Percentiles rank a stretch among this genome's conserved stretches.
phyloP scores from a whole-genome alignment of 257 asterid genomes.

The Nicotiana tomentosiformis region DNA sequence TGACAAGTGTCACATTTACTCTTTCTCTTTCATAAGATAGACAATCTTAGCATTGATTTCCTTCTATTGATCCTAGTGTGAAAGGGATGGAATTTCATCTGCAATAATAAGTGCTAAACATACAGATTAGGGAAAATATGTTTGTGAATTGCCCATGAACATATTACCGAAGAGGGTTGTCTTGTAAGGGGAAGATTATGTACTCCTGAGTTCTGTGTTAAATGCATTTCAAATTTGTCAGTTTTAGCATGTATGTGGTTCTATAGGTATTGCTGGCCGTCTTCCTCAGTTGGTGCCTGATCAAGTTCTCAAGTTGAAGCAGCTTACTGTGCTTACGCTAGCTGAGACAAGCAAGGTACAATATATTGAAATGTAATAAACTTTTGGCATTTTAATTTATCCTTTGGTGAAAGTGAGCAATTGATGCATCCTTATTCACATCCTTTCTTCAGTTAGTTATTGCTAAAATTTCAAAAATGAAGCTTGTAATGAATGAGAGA shows the following conservation, averaged over 20 bases:
- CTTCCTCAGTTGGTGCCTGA: constrained; percentile 77
- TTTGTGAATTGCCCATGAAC: not conserved
- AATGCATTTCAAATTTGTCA: not conserved
- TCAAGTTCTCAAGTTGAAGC: constrained; percentile 93
- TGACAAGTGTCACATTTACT: not conserved
- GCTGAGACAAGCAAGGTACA: constrained; percentile 87
- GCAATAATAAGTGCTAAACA: not conserved
- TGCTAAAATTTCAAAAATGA: not conserved
- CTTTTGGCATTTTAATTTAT: not conserved
- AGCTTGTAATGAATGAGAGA: not conserved
- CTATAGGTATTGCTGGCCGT: constrained; percentile 46
- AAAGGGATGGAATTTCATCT: not conserved
- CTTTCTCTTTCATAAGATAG: not conserved
- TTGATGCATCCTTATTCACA: not conserved
- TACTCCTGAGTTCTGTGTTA: not conserved
- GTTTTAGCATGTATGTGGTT: constrained; percentile 6
- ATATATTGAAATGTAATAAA: not conserved
- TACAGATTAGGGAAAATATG: not conserved
- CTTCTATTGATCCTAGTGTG: not conserved
- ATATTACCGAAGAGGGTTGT: not conserved
- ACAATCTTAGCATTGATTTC: not conserved
- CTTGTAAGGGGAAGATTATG: not conserved
- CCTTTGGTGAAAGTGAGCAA: not conserved
- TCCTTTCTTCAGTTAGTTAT: not conserved
- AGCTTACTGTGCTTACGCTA: constrained; percentile 86